These are phyloP conservation scores for Clavulina sp. DNA, from an alignment of 768 basidiomycete species.

Conservation along the genomic window DNA sequence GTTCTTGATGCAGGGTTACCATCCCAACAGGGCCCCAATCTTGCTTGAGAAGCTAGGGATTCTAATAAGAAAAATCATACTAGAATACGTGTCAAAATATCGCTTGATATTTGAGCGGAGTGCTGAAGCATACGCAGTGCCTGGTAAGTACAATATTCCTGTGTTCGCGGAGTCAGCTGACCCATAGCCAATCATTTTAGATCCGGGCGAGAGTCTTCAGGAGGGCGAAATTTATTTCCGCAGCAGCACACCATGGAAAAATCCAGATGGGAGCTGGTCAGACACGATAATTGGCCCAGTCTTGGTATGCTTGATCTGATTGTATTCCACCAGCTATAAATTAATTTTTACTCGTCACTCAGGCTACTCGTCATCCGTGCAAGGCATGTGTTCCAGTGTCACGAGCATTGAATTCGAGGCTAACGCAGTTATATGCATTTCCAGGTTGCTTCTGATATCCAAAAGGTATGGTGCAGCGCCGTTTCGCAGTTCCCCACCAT, in stretches of 20 bases:
- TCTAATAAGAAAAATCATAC: slow-evolving; percentile 27
- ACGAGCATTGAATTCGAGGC: neutral
- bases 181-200: slow-evolving; percentile 20
- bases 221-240: slow-evolving; percentile 46
- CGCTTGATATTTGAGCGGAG: slow-evolving; percentile 38
- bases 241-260: slow-evolving; percentile 10
- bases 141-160: slow-evolving; percentile 28
- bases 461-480: neutral
- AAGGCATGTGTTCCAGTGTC: slow-evolving; percentile 4
- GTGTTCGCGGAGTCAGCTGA: neutral
- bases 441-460: neutral
- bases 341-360: too few species aligned
- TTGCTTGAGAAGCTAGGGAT: slow-evolving; percentile 16
- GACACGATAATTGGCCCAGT: neutral
- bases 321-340: too few species aligned
- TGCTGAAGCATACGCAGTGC: slow-evolving; percentile 44
- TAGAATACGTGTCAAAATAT: slow-evolving; percentile 28
- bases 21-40: slow-evolving; percentile 22
- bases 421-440: neutral
- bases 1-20: slow-evolving; percentile 48
- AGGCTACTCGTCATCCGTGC: slow-evolving; percentile 8
- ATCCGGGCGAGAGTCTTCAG: slow-evolving; percentile 44
- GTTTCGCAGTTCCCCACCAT: neutral
- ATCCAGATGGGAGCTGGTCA: neutral
- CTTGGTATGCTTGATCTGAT: neutral